A percentile compares a stretch with the other conserved stretches of the same genome.
phyloP scores from a whole-genome alignment of 73 alveolate species.

The Symbiodinium natans region DNA sequence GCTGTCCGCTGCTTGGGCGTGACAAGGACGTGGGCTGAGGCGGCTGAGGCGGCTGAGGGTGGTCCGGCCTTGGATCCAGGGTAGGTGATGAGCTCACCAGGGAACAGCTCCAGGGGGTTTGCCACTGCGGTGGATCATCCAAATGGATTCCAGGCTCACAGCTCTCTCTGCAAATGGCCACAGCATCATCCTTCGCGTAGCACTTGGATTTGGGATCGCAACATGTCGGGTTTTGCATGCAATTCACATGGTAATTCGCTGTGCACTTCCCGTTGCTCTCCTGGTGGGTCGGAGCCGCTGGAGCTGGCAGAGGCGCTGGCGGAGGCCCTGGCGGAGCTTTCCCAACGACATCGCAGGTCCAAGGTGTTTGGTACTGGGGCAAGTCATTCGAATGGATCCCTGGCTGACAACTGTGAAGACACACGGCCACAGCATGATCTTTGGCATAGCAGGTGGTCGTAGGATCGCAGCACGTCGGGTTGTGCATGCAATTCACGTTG shows the following conservation, averaged over 20 bases:
- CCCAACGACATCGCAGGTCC: slow-evolving; percentile 53
- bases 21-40: not conserved
- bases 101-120: slow-evolving; percentile 45
- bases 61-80: not conserved
- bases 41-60: not conserved
- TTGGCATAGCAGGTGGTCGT: slow-evolving; percentile 72
- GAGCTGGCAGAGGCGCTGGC: not conserved
- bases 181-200: slow-evolving; percentile 42
- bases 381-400: slow-evolving; percentile 60
- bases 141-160: slow-evolving; percentile 51
- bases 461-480: slow-evolving; percentile 57
- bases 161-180: slow-evolving; percentile 39
- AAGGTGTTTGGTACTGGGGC: slow-evolving; percentile 66
- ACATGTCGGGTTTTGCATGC: slow-evolving; percentile 53
- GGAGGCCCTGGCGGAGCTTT: not conserved
- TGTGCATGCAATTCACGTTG: slow-evolving; percentile 64
- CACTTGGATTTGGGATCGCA: slow-evolving; percentile 54
- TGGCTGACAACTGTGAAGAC: slow-evolving; percentile 51
- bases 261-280: not conserved
- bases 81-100: not conserved
- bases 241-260: slow-evolving; percentile 21
- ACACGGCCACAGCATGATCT: slow-evolving; percentile 58
- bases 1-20: slow-evolving; percentile 33
- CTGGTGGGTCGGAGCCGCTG: not conserved
- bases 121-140: slow-evolving; percentile 73